These are phyloP conservation scores for Parsonsia alboflavescens DNA, from an alignment of 257 asterid genomes.

Conservation along the genomic window DNA sequence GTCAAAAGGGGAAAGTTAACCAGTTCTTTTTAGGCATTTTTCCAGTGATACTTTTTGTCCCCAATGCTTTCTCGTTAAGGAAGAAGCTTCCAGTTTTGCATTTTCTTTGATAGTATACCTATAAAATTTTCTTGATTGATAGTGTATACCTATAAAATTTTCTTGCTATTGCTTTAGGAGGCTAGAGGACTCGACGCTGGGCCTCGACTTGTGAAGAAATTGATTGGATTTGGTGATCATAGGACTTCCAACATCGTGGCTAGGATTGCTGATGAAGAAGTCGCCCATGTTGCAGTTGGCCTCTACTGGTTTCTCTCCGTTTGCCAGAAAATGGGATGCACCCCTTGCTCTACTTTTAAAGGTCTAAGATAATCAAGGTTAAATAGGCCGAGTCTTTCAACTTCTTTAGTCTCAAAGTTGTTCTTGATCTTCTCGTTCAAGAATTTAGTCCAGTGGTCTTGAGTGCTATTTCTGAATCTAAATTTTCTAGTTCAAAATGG, in stretches of 20 bases:
- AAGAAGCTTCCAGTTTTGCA: neutral
- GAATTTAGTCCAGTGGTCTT: neutral
- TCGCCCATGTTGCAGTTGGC: constrained; percentile 94
- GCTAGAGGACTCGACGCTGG: constrained; percentile 99
- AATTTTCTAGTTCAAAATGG: neutral
- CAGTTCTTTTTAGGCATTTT: neutral
- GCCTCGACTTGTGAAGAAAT: constrained; percentile 80
- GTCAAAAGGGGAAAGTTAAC: neutral
- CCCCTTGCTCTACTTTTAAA: constrained; percentile 68
- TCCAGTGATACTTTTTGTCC: neutral
- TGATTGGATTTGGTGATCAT: constrained; percentile 76
- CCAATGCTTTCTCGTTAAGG: neutral
- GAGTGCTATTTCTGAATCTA: neutral
- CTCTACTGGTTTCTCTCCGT: constrained; percentile 80
- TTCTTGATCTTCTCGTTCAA: neutral
- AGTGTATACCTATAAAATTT: neutral
- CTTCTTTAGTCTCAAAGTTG: neutral
- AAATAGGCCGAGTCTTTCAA: neutral
- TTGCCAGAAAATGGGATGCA: constrained; percentile 64
- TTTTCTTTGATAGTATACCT: neutral
- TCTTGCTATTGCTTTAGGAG: constrained; percentile 41
- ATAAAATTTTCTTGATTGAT: neutral
- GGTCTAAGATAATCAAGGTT: constrained; percentile 31
- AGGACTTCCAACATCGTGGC: constrained; percentile 79
- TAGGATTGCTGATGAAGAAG: constrained; percentile 87